These are phyloP conservation scores for Ceratocystiopsis minuta DNA, from an alignment of 2,329 filamentous ascomycete species.

Conservation along the genomic window DNA sequence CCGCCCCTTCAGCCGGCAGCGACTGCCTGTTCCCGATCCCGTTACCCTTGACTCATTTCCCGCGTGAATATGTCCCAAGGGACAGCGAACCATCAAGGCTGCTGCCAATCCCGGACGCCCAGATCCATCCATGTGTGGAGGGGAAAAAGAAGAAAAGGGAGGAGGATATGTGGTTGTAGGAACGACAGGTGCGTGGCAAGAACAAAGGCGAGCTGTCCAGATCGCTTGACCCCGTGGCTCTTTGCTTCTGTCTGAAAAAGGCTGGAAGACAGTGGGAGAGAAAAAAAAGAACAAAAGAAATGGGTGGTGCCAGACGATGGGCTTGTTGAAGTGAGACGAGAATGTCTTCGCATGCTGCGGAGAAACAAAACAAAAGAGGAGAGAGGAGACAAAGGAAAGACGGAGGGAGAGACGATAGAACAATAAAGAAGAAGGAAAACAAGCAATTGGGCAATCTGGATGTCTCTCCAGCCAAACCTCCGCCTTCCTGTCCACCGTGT, in stretches of 20 bases:
- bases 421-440: neutral
- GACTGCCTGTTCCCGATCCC: neutral
- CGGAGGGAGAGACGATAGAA: neutral
- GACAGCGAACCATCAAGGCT: slow-evolving; percentile 1
- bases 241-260: slow-evolving; percentile 1
- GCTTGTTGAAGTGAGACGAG: too few species aligned
- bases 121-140: neutral
- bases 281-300: slow-evolving; percentile 1
- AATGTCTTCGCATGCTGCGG: neutral
- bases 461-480: neutral
- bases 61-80: slow-evolving; percentile 2
- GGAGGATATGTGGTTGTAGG: neutral
- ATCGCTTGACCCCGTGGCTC: slow-evolving; percentile 1
- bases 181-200: neutral
- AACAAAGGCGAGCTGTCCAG: neutral
- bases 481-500: neutral
- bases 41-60: neutral
- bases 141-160: neutral
- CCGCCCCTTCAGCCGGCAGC: neutral
- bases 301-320: neutral
- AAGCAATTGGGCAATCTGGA: neutral
- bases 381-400: neutral
- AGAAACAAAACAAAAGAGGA: neutral
- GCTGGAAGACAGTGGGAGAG: neutral
- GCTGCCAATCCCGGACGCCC: neutral